A percentile compares a stretch with the other conserved stretches of the same genome.
phyloP scores from a whole-genome alignment of 257 asterid species.

The Nicotiana tomentosiformis region DNA sequence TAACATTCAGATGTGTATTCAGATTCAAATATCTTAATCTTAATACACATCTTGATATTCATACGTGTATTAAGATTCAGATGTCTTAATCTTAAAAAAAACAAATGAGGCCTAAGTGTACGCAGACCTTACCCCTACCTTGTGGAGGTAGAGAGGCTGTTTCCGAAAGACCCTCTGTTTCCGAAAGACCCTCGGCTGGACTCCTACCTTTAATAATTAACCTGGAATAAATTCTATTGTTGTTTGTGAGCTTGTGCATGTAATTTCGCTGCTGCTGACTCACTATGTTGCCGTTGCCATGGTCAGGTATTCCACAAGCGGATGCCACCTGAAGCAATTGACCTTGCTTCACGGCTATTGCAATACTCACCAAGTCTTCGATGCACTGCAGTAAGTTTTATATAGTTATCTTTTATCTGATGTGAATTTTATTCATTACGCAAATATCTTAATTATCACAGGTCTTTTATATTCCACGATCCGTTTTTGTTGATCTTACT shows the following conservation, averaged over 20 bases:
- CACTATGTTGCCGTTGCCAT: background rate
- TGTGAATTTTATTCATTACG: background rate
- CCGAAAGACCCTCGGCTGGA: background rate
- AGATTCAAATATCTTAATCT: too few relatives aligned
- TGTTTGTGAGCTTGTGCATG: background rate
- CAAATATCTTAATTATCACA: background rate
- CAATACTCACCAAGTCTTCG: conserved; percentile 97
- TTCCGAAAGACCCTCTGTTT: too few relatives aligned
- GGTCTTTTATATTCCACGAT: background rate
- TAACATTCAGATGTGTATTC: too few relatives aligned
- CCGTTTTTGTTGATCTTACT: background rate
- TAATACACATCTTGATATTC: too few relatives aligned
- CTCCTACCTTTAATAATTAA: background rate
- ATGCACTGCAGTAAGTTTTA: conserved; percentile 77
- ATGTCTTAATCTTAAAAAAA: too few relatives aligned
- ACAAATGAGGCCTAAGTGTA: too few relatives aligned
- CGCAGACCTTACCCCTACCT: too few relatives aligned
- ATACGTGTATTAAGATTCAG: too few relatives aligned
- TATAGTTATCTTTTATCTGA: background rate
- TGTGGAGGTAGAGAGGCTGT: too few relatives aligned
- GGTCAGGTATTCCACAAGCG: conserved; percentile 81
- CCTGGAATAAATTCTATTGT: background rate
- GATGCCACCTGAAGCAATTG: conserved; percentile 98
- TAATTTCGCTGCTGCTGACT: background rate
- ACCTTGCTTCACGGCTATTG: conserved; percentile 86